These are phyloP conservation scores for Lentinula raphanica DNA, from an alignment of 768 basidiomycete species.

Conservation along the genomic window DNA sequence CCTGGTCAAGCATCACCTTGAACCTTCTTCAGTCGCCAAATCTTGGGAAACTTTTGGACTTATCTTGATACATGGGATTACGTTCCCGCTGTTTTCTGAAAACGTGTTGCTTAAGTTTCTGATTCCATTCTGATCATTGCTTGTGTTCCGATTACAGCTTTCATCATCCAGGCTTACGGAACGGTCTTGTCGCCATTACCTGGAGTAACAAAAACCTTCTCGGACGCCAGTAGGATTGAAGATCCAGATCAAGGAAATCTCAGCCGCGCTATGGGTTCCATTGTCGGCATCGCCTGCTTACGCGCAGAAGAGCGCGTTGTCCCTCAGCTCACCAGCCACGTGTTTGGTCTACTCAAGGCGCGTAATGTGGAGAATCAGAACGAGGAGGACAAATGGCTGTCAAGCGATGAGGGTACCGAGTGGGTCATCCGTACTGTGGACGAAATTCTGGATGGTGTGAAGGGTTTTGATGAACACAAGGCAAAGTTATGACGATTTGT, in stretches of 20 bases:
- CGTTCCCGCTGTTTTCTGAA: not conserved
- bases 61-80: slow-evolving; percentile 23
- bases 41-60: slow-evolving; percentile 20
- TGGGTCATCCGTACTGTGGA: slow-evolving; percentile 87
- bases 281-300: slow-evolving; percentile 80
- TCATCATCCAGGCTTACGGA: slow-evolving; percentile 85
- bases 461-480: slow-evolving; percentile 39
- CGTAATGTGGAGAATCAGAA: slow-evolving; percentile 52
- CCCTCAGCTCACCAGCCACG: slow-evolving; percentile 84
- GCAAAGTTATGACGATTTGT: slow-evolving; percentile 42
- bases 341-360: slow-evolving; percentile 86
- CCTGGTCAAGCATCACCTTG: not conserved
- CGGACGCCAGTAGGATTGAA: slow-evolving; percentile 31
- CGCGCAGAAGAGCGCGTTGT: slow-evolving; percentile 82
- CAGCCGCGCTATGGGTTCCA: slow-evolving; percentile 77
- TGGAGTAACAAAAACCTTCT: slow-evolving; percentile 41
- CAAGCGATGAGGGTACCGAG: slow-evolving; percentile 81
- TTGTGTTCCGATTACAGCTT: slow-evolving; percentile 39
- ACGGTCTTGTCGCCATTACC: slow-evolving; percentile 71
- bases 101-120: slow-evolving; percentile 2
- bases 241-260: slow-evolving; percentile 76
- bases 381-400: slow-evolving; percentile 74
- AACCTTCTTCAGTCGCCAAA: slow-evolving; percentile 22
- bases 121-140: not conserved
- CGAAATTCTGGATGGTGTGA: slow-evolving; percentile 68